phyloP scores from a whole-genome alignment of 495 filamentous ascomycete genomes.

The Platismatia glauca region DNA sequence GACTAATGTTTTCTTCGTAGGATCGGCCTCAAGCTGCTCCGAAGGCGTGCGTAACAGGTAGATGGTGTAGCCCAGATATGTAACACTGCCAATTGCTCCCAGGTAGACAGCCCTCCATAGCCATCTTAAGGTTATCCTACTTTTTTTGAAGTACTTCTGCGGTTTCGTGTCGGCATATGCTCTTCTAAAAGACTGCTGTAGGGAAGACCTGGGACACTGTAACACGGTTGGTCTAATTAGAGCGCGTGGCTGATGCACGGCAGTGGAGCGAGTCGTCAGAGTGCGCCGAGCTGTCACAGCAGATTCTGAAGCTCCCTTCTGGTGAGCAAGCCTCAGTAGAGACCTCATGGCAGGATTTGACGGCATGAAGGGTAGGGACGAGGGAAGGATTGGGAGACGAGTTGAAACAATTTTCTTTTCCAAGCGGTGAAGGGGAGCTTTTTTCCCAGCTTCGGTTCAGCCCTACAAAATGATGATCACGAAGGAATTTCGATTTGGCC shows the following conservation, averaged over 20 bases:
- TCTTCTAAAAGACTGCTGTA: slow-evolving; percentile 20
- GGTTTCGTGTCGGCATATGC: slow-evolving; percentile 26
- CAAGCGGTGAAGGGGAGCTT: slow-evolving; percentile 10
- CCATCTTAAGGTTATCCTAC: slow-evolving; percentile 46
- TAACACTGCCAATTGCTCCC: slow-evolving; percentile 55
- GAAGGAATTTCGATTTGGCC: not conserved
- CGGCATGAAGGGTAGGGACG: slow-evolving; percentile 8
- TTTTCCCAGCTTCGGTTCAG: slow-evolving; percentile 4
- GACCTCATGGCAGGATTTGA: slow-evolving; percentile 16
- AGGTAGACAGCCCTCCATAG: slow-evolving; percentile 72
- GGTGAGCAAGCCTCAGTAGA: slow-evolving; percentile 4
- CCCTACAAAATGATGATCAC: too few species aligned
- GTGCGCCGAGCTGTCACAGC: slow-evolving; percentile 13
- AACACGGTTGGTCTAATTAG: slow-evolving; percentile 14
- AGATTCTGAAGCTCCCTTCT: not conserved
- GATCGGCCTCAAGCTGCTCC: slow-evolving; percentile 72
- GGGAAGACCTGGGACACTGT: slow-evolving; percentile 2
- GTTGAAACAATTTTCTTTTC: not conserved
- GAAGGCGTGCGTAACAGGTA: slow-evolving; percentile 71
- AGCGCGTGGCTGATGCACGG: slow-evolving; percentile 13
- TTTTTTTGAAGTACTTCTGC: slow-evolving; percentile 28
- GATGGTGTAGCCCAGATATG: slow-evolving; percentile 68
- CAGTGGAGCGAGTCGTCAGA: slow-evolving; percentile 14
- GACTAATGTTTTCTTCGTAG: slow-evolving; percentile 92
- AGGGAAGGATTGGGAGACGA: not conserved